These are phyloP conservation scores for Copromyces sp. DNA, from an alignment of 495 filamentous ascomycete species.

Conservation along the genomic window DNA sequence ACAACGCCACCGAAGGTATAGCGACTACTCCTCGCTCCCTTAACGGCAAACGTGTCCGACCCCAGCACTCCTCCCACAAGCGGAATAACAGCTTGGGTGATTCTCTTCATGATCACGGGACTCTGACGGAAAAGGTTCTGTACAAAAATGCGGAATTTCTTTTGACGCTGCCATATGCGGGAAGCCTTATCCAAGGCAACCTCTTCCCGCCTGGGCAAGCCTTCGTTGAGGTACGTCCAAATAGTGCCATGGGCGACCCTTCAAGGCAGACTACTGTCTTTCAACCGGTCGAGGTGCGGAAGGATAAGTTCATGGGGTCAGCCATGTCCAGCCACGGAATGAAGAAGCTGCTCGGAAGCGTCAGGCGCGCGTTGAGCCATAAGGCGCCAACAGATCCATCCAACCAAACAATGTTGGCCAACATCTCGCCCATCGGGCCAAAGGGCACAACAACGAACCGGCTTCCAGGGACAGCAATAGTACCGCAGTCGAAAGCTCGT, in stretches of 20 bases:
- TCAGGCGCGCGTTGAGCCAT: slow-evolving; percentile 77
- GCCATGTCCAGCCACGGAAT: slow-evolving; percentile 56
- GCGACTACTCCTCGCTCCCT: slow-evolving; percentile 43
- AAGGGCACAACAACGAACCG: slow-evolving; percentile 40
- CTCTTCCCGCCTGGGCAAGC: slow-evolving; percentile 65
- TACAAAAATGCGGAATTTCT: slow-evolving; percentile 46
- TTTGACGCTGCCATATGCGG: slow-evolving; percentile 59
- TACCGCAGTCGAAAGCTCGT: slow-evolving; percentile 40
- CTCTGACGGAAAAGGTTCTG: slow-evolving; percentile 36
- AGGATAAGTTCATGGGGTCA: slow-evolving; percentile 32
- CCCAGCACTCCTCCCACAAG: slow-evolving; percentile 33
- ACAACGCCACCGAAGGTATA: slow-evolving; percentile 34
- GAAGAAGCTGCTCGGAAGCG: slow-evolving; percentile 76
- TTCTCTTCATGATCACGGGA: slow-evolving; percentile 66
- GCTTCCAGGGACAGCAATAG: slow-evolving; percentile 43
- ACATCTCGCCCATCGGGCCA: slow-evolving; percentile 41
- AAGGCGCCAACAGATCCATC: slow-evolving; percentile 32
- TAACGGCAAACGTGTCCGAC: slow-evolving; percentile 42
- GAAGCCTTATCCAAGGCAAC: slow-evolving; percentile 76
- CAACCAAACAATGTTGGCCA: slow-evolving; percentile 33
- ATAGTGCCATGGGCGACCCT: slow-evolving; percentile 29
- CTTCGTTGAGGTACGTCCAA: slow-evolving; percentile 61
- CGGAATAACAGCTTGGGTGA: slow-evolving; percentile 60
- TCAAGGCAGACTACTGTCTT: slow-evolving; percentile 39
- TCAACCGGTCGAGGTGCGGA: slow-evolving; percentile 27